Conservation (phyloP, 495 filamentous ascomycete species). For the Annulohypoxylon bovei region DNA sequence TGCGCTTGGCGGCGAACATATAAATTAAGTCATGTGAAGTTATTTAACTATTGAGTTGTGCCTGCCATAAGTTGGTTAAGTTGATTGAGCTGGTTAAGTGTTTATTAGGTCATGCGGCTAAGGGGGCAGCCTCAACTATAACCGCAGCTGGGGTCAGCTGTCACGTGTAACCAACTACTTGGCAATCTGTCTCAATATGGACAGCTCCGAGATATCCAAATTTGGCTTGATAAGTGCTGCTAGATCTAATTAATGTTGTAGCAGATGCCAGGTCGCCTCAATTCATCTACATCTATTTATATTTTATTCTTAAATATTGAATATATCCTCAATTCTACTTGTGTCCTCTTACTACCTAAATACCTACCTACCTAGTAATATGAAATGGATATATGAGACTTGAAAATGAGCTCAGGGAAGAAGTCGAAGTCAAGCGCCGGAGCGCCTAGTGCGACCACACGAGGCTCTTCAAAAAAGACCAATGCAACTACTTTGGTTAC, state of each 20-base stretch:
- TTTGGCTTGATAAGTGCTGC: slow-evolving; percentile 18
- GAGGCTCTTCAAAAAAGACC: slow-evolving; percentile 10
- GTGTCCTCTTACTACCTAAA: not conserved
- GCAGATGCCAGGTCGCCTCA: slow-evolving; percentile 40
- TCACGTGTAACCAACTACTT: slow-evolving; percentile 4
- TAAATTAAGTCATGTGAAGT: slow-evolving; percentile 33
- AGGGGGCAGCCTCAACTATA: slow-evolving; percentile 22
- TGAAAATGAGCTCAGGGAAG: slow-evolving; percentile 40
- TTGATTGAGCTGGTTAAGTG: slow-evolving; percentile 3
- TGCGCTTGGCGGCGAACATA: slow-evolving; percentile 31
- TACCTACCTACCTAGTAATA: too few species aligned
- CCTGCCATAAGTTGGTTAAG: not conserved
- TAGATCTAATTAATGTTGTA: slow-evolving; percentile 6
- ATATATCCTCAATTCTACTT: not conserved
- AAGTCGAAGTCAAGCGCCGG: slow-evolving; percentile 12
- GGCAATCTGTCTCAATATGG: slow-evolving; percentile 24
- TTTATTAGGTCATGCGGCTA: slow-evolving; percentile 15
- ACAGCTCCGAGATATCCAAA: slow-evolving; percentile 42
- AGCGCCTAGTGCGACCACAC: slow-evolving; percentile 16
- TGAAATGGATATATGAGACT: slow-evolving; percentile 22
- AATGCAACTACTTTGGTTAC: slow-evolving; percentile 30
- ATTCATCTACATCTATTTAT: slow-evolving; percentile 17
- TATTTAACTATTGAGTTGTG: slow-evolving; percentile 10
- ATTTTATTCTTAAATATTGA: not conserved
- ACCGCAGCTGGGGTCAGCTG: slow-evolving; percentile 19